Evolutionary conservation across 1,139 yeast species (phyloP).

Genomic region (Meyerozyma sp.): DNA sequence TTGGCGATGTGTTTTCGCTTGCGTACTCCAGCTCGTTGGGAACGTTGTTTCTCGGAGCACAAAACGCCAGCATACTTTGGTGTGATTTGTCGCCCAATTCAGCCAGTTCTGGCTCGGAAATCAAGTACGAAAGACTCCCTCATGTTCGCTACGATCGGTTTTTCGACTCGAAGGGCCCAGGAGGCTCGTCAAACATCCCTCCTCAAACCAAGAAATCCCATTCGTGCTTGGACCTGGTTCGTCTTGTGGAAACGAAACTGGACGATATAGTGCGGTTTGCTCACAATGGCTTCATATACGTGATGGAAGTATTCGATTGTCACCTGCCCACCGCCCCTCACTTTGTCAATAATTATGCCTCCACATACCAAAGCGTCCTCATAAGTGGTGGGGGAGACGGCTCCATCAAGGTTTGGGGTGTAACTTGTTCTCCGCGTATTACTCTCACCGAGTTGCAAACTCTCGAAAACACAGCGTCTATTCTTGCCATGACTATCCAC

Average conservation of each 20-base stretch:
- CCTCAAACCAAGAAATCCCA: background rate
- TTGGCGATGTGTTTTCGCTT: slow-evolving; percentile 88
- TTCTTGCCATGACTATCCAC: slow-evolving; percentile 59
- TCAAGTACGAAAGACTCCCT: slow-evolving; percentile 51
- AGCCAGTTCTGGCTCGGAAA: slow-evolving; percentile 4
- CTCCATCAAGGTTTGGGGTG: slow-evolving; percentile 67
- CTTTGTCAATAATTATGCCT: slow-evolving; percentile 16
- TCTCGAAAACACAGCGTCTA: slow-evolving; percentile 63
- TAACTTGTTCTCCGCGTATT: slow-evolving; percentile 10
- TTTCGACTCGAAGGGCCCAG: slow-evolving; percentile 87
- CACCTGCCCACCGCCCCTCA: slow-evolving; percentile 6
- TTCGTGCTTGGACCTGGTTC: background rate
- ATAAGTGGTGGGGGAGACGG: slow-evolving; percentile 89
- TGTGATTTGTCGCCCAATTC: slow-evolving; percentile 30
- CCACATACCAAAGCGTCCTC: slow-evolving; percentile 15
- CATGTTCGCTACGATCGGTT: slow-evolving; percentile 78
- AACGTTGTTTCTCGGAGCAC: slow-evolving; percentile 81
- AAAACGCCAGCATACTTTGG: slow-evolving; percentile 84
- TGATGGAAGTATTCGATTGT: slow-evolving; percentile 42
- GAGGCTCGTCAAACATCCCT: slow-evolving; percentile 35
- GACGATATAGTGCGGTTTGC: slow-evolving; percentile 72
- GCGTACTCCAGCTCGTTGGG: slow-evolving; percentile 59
- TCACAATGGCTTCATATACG: slow-evolving; percentile 84
- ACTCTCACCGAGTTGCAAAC: slow-evolving; percentile 24
- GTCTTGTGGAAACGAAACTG: slow-evolving; percentile 62